A percentile compares a stretch with the other conserved stretches of the same genome.
phyloP scores from a whole-genome alignment of 129 eudicot species.

The Artemisia tridentata region DNA sequence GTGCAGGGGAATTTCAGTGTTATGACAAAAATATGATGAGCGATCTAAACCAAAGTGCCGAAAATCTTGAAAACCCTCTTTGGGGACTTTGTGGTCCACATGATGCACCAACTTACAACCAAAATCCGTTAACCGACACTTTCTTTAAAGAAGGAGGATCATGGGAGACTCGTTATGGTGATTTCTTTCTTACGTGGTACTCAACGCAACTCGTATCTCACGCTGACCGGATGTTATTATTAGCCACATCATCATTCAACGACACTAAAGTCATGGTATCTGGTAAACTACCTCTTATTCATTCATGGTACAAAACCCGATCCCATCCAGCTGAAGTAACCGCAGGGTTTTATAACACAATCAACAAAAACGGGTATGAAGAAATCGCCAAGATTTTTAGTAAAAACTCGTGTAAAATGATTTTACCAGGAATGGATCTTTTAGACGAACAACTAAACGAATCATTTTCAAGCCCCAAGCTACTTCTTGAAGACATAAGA shows the following conservation, averaged over 20 bases:
- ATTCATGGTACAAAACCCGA: slow-evolving; percentile 55
- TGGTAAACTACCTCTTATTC: slow-evolving; percentile 66
- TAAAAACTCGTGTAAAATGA: slow-evolving; percentile 48
- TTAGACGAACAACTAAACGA: slow-evolving; percentile 54
- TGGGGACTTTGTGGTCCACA: slow-evolving; percentile 97
- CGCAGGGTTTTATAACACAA: slow-evolving; percentile 76
- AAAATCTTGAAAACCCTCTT: slow-evolving; percentile 54
- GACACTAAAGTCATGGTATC: slow-evolving; percentile 38
- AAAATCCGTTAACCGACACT: slow-evolving; percentile 46
- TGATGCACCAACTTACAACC: slow-evolving; percentile 62
- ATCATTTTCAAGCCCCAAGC: slow-evolving; percentile 57
- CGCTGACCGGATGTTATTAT: slow-evolving; percentile 64
- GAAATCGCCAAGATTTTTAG: slow-evolving; percentile 47
- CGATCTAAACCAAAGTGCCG: slow-evolving; percentile 52
- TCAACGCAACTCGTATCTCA: slow-evolving; percentile 56
- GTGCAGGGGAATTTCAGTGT: slow-evolving; percentile 93
- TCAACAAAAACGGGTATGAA: slow-evolving; percentile 58
- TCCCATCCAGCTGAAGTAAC: slow-evolving; percentile 84
- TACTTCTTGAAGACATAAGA: slow-evolving; percentile 44
- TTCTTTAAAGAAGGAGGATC: slow-evolving; percentile 75
- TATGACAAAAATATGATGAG: slow-evolving; percentile 69
- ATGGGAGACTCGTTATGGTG: slow-evolving; percentile 83
- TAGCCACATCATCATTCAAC: slow-evolving; percentile 57
- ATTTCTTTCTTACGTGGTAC: slow-evolving; percentile 93
- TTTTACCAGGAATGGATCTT: slow-evolving; percentile 78